Base-by-base conservation (phyloP, 2,329 filamentous ascomycete species). In the Hyphodiscus sp. region DNA sequence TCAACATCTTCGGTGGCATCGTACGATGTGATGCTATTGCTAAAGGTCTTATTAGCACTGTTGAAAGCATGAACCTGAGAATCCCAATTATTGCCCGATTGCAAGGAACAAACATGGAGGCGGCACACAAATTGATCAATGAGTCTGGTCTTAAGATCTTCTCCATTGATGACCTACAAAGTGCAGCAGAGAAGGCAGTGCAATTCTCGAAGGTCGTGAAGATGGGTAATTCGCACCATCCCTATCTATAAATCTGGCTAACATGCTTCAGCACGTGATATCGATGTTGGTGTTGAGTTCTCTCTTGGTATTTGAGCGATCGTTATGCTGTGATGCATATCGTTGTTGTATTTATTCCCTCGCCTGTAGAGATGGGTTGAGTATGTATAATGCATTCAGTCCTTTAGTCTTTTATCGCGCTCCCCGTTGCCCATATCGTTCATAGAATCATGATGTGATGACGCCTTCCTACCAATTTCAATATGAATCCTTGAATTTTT, bases 1-100 rank as follows among this genome's bases (percentile, higher is more conserved):
- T 99, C 79, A 99, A 99, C 83, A 99, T 99, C 74, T 99, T 99
- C 71, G 94, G 94, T 71, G 94, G 94, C 76, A 99, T 99, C 66
- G 94, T 99, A 65, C 85, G 94, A 68, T 99, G 94, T 72, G 94
- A 99, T 72, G 91, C 89, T 68, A 99, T 99, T 71, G 94, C 94
- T 63, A 87, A 91, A 74, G 94, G 94, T 69, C 81, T 99, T 66
- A 95, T 99, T 78, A 86, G 89, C 71, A 95, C 96, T 54, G 94
- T 94, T 58, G 82, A 96, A 78, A 84, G 84, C 68, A 91, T 99
- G 81, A 91, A 96, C 79, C 83, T 99, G 68, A 87, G 94, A 75
- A 94, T 94, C 63, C 94, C 94, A 67, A 95, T 99, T 73, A 92
- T 99, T 71, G 92, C 91, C 63, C 86, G 94, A 76, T 82, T 99